These are phyloP conservation scores for Adenanthera pavonina DNA, from an alignment of 306 rosid species.

Conservation along the genomic window DNA sequence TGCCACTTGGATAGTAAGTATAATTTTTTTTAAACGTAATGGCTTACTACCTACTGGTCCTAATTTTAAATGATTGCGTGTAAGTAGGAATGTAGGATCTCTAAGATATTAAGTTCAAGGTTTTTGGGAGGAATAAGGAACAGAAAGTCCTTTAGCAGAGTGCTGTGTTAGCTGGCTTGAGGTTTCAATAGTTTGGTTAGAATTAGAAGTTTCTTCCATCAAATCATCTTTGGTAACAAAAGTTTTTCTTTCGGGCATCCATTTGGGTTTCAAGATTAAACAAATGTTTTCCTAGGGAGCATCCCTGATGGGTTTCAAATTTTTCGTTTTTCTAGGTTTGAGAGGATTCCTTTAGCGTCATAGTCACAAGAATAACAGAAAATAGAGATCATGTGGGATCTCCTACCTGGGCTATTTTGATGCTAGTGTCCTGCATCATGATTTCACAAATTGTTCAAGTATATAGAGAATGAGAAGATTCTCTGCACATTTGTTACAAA, in stretches of 20 bases:
- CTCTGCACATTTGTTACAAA: background rate
- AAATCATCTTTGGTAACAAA: background rate
- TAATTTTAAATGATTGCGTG: background rate
- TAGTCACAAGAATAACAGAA: background rate
- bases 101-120: background rate
- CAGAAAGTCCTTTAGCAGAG: background rate
- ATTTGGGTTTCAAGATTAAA: background rate
- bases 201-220: background rate
- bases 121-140: background rate
- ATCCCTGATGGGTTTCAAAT: background rate
- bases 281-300: background rate
- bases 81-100: background rate
- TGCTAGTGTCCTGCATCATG: background rate
- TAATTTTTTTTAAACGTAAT: background rate
- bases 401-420: background rate
- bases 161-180: background rate
- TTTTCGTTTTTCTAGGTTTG: background rate
- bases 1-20: background rate
- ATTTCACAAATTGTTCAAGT: background rate
- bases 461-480: background rate
- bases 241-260: background rate
- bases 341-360: background rate
- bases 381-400: background rate
- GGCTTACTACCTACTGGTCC: background rate
- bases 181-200: background rate